Conservation (phyloP, 352 stramenopile genomes). For the Globisporangium uncinulatum region DNA sequence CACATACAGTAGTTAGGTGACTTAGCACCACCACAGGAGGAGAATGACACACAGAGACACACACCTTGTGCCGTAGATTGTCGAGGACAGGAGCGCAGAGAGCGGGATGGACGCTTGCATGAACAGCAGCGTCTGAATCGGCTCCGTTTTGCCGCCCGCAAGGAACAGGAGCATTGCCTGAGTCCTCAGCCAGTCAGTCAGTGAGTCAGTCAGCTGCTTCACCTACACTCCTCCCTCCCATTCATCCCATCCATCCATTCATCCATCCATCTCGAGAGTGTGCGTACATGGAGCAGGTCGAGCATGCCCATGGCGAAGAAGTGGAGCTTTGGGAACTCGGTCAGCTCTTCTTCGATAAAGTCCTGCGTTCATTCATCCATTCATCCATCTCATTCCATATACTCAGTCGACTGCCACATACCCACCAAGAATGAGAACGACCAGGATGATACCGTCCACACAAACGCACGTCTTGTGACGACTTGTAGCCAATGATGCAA, state of each 20-base stretch:
- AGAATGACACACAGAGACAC: neutral
- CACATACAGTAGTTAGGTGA: too few species aligned
- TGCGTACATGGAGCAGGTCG: slow-evolving; percentile 67
- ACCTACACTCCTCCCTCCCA: neutral
- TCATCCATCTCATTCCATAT: too few species aligned
- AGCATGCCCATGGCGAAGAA: slow-evolving; percentile 86
- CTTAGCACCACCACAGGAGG: neutral
- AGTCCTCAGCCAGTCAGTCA: neutral
- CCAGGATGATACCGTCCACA: too few species aligned
- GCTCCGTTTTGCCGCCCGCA: slow-evolving; percentile 71
- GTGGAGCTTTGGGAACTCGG: slow-evolving; percentile 82
- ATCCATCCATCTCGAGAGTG: too few species aligned
- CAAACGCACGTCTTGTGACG: slow-evolving; percentile 52
- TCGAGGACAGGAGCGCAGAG: slow-evolving; percentile 49
- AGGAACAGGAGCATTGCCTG: slow-evolving; percentile 84
- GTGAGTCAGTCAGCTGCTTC: neutral
- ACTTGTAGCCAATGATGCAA: slow-evolving; percentile 83
- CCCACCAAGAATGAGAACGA: too few species aligned
- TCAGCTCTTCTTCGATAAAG: slow-evolving; percentile 79
- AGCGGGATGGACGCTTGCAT: slow-evolving; percentile 81
- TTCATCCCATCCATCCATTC: too few species aligned
- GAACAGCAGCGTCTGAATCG: slow-evolving; percentile 80
- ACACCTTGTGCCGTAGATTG: slow-evolving; percentile 53
- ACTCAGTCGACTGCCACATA: too few species aligned
- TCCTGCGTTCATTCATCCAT: slow-evolving; percentile 32